phyloP scores from a whole-genome alignment of 495 filamentous ascomycete genomes.

The Penicillium canescens region DNA sequence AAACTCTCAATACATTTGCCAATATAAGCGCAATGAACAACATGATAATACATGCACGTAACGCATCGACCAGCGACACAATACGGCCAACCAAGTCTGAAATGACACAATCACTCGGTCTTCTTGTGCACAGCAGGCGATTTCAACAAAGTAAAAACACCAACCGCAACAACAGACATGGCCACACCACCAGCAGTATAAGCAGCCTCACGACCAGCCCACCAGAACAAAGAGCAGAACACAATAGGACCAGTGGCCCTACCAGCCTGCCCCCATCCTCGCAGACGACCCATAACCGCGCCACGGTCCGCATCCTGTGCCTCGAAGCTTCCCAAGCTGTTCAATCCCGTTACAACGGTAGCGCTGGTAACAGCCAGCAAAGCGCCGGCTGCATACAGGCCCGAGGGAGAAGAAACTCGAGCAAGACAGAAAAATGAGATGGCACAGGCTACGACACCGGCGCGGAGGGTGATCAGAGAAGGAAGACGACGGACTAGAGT shows the following conservation, averaged over 20 bases:
- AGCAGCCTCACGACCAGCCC: conserved; percentile 86
- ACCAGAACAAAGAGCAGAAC: conserved; percentile 99
- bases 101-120: conserved; percentile 5
- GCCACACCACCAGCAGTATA: conserved; percentile 78
- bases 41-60: background rate
- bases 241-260: conserved; percentile 81
- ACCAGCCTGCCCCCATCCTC: conserved; percentile 86
- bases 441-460: conserved; percentile 76
- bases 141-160: conserved; percentile 70
- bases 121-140: conserved; percentile 32
- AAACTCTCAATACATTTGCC: too few relatives aligned
- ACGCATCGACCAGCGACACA: too few relatives aligned
- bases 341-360: conserved; percentile 92
- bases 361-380: conserved; percentile 85
- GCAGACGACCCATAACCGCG: conserved; percentile 77
- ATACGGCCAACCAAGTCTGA: background rate
- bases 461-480: conserved; percentile 73
- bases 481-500: conserved; percentile 78
- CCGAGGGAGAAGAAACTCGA: conserved; percentile 59
- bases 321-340: conserved; percentile 88
- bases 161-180: conserved; percentile 68
- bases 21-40: background rate
- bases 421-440: conserved; percentile 78
- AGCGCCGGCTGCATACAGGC: conserved; percentile 78
- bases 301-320: conserved; percentile 78